These are phyloP conservation scores for Senecio squalidus DNA, from an alignment of 140 eudicot species.

Conservation along the genomic window DNA sequence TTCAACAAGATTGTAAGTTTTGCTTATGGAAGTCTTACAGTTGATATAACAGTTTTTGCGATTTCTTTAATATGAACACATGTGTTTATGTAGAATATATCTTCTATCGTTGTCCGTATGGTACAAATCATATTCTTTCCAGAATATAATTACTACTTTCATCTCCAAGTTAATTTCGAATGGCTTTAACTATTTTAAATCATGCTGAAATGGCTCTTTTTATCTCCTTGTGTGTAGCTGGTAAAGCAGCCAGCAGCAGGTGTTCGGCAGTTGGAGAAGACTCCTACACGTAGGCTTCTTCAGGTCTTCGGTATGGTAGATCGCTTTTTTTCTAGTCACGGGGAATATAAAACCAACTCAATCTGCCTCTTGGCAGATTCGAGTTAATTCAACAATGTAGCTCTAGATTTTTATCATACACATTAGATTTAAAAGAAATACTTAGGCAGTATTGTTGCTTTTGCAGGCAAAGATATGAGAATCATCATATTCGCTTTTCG, in stretches of 20 bases:
- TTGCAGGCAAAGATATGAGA: constrained; percentile 97
- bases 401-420: background rate
- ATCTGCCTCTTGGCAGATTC: background rate
- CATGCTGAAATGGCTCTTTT: background rate
- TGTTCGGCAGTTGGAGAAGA: constrained; percentile 59
- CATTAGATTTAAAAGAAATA: background rate
- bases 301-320: constrained; percentile 75
- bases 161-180: constrained; percentile 11
- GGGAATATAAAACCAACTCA: background rate
- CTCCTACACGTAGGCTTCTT: constrained; percentile 74
- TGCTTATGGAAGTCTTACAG: constrained; percentile 2
- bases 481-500: constrained; percentile 76
- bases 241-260: constrained; percentile 60
- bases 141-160: background rate
- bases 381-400: background rate
- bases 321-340: constrained; percentile 18
- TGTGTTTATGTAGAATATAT: background rate
- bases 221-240: constrained; percentile 36
- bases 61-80: background rate
- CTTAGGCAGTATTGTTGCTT: constrained; percentile 7
- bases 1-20: constrained; percentile 82
- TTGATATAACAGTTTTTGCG: constrained; percentile 5
- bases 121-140: background rate
- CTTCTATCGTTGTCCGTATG: background rate
- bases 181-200: constrained; percentile 13